Evolutionary conservation across 1,284 basidiomycete genomes (phyloP), one percentile per base, ranked within the genome.

Genomic region (Austroboletus novae-zelandiae): DNA sequence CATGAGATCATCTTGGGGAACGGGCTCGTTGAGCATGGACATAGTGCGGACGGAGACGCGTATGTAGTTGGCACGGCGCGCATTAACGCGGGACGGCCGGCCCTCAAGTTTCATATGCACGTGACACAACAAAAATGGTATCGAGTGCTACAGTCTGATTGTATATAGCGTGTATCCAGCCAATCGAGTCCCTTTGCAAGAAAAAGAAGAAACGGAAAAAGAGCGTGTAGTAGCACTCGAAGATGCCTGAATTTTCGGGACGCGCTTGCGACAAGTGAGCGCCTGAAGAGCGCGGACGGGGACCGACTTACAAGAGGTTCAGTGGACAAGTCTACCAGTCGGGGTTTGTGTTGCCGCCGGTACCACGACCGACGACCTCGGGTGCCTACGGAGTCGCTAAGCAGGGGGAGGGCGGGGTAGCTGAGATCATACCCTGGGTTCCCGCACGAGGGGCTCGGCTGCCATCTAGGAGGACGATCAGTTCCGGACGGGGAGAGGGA

Each of bases 1-100:
- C 71, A 89, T 78, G 45, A 85, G 77, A 58, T 89, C 89, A 74
- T 92, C 90, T 50, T 78, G 74, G 13, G 81, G 74, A 40, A 78
- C 61, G 18, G 78, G 73, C 48, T 83, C 80, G 65, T 84, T 77
- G 61, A 81, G 76, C 54, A 80, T 70, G 45, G 83, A 80, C 83
- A 86, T 86, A 63, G 49, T 42, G 50, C 45, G 61, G 35, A n/a
- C 1, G 48, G 51, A 49, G 61, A 63, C 53, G 61, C 57, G 51
- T 51, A 48, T 5, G 27, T 27, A 27, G 27, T 23, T 23, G 20
- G 20, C 15, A 15, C 20, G 51, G 45, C 56, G 52, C 57, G 57
- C 31, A 36, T 47, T 49, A 48, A 67, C 67, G 59, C 67, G 67
- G 45, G 20, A 31, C 53, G 45, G 52, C 67, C 57, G 43, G 62